Conservation (phyloP, 2,329 filamentous ascomycete genomes). For the Nigrospora oryzae region DNA sequence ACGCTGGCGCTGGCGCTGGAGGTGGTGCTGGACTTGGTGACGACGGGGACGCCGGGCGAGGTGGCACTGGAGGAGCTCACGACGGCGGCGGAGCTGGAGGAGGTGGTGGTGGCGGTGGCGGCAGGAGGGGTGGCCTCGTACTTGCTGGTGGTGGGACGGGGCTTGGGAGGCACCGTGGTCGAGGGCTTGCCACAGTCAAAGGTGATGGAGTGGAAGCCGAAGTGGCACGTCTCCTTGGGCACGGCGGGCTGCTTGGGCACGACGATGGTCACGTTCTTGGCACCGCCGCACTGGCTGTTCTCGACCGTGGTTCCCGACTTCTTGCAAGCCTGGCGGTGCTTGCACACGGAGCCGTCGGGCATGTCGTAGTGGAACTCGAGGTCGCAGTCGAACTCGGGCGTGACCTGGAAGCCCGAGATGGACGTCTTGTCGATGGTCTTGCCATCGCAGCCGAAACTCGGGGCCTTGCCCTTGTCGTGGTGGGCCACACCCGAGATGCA, state of each 20-base stretch:
- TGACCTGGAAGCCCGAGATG: constrained; percentile 64
- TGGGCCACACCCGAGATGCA: constrained; percentile 50
- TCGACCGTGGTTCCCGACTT: constrained; percentile 59
- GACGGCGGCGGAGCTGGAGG: constrained; percentile 9
- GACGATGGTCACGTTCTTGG: constrained; percentile 68
- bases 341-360: constrained; percentile 75
- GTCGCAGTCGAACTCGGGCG: constrained; percentile 65
- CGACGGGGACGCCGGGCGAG: constrained; percentile 7
- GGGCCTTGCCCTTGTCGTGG: constrained; percentile 35
- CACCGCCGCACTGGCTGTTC: constrained; percentile 90
- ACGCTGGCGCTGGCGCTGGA: constrained; percentile 8
- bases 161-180: constrained; percentile 18
- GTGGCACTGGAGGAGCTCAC: constrained; percentile 3
- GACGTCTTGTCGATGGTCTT: constrained; percentile 56
- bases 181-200: constrained; percentile 58
- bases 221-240: constrained; percentile 52
- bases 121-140: constrained; percentile 12
- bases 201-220: constrained; percentile 65
- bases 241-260: constrained; percentile 51
- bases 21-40: constrained; percentile 5
- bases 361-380: constrained; percentile 84
- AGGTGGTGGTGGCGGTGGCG: constrained; percentile 12
- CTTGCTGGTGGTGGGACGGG: constrained; percentile 4
- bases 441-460: constrained; percentile 47
- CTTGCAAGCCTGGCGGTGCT: constrained; percentile 63